A percentile compares a stretch with the other conserved stretches of the same genome.
phyloP scores from a whole-genome alignment of 225 moss, liverwort and hornwort genomes.

The Takakia lepidozioides region DNA sequence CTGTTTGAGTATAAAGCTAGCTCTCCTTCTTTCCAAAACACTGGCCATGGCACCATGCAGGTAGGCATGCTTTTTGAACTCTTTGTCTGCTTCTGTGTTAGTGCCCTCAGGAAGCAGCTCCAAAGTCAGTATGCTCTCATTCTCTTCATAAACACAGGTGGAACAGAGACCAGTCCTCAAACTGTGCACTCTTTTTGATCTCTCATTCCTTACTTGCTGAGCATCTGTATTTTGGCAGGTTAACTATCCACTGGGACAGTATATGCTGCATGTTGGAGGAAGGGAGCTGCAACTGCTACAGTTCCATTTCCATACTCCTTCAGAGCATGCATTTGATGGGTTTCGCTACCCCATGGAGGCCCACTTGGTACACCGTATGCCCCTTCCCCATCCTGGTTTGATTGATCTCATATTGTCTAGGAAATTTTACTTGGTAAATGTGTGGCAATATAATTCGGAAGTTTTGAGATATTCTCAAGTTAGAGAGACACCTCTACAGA shows the following conservation, averaged over 20 bases:
- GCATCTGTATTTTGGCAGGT: slow-evolving; percentile 25
- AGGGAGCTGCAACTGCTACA: slow-evolving; percentile 56
- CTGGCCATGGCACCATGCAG: slow-evolving; percentile 83
- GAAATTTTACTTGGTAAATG: not conserved
- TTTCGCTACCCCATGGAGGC: slow-evolving; percentile 65
- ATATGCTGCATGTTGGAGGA: slow-evolving; percentile 41
- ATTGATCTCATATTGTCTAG: too few relatives aligned
- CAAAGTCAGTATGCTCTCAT: too few relatives aligned
- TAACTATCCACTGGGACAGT: slow-evolving; percentile 37
- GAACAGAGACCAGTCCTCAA: too few relatives aligned
- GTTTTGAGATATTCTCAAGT: not conserved
- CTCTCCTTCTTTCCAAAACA: slow-evolving; percentile 45
- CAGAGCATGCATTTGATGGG: slow-evolving; percentile 83
- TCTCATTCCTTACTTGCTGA: not conserved
- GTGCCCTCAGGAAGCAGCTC: too few relatives aligned
- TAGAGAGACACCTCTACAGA: too few relatives aligned
- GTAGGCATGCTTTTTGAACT: slow-evolving; percentile 15
- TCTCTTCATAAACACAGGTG: too few relatives aligned
- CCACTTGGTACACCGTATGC: slow-evolving; percentile 81
- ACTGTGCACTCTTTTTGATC: too few relatives aligned
- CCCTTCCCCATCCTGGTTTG: slow-evolving; percentile 2
- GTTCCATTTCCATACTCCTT: slow-evolving; percentile 82
- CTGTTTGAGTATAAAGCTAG: slow-evolving; percentile 37
- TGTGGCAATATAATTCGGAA: slow-evolving; percentile 7
- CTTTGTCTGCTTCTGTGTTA: too few relatives aligned